phyloP scores from a whole-genome alignment of 2,329 filamentous ascomycete species.

The Niveomyces coronatus region DNA sequence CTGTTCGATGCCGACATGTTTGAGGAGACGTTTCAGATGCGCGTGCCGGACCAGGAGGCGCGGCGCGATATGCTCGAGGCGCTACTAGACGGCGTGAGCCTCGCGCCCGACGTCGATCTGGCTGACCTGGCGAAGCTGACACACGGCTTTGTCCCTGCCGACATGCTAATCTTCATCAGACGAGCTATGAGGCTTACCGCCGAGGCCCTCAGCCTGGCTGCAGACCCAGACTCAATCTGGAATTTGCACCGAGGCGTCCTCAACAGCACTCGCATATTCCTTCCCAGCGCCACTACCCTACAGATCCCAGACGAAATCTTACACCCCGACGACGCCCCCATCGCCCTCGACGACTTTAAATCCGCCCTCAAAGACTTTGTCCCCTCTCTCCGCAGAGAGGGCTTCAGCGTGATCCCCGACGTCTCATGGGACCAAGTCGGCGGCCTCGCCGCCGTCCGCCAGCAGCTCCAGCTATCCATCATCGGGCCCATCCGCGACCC shows the following conservation, averaged over 20 bases:
- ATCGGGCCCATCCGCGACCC: slow-evolving; percentile 82
- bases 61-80: slow-evolving; percentile 69
- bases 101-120: slow-evolving; percentile 64
- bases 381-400: slow-evolving; percentile 69
- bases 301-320: not conserved
- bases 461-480: slow-evolving; percentile 75
- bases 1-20: slow-evolving; percentile 67
- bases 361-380: slow-evolving; percentile 54
- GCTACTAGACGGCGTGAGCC: slow-evolving; percentile 53
- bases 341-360: slow-evolving; percentile 49
- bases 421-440: slow-evolving; percentile 92
- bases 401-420: slow-evolving; percentile 87
- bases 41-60: slow-evolving; percentile 70
- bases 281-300: no score
- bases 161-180: slow-evolving; percentile 58
- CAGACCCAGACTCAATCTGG: slow-evolving; percentile 16
- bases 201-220: slow-evolving; percentile 22
- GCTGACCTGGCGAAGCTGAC: slow-evolving; percentile 67
- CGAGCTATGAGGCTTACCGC: slow-evolving; percentile 30
- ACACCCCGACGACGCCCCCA: not conserved
- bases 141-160: slow-evolving; percentile 86
- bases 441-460: slow-evolving; percentile 66
- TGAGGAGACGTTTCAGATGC: slow-evolving; percentile 75
- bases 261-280: no score
- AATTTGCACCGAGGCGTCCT: no score